Evolutionary conservation across 129 eudicot genomes (phyloP).

Genomic region (Mikania micrantha): DNA sequence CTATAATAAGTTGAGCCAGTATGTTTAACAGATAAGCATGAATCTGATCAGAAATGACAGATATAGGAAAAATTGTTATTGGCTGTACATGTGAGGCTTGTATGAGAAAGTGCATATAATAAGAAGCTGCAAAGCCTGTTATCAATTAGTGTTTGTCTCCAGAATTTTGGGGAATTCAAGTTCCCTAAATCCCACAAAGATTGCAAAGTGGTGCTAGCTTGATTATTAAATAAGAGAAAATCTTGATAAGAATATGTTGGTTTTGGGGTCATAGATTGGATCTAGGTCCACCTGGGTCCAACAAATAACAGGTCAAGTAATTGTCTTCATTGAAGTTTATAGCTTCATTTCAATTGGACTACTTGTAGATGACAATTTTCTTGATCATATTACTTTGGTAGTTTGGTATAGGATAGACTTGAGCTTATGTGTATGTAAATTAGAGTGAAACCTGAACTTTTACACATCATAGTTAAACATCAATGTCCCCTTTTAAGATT

Average conservation of each 20-base stretch:
- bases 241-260: conserved; percentile 28
- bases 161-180: conserved; percentile 10
- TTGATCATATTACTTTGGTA: not conserved
- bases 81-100: conserved; percentile 9
- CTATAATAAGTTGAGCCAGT: conserved; percentile 3
- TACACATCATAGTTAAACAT: not conserved
- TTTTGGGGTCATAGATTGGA: conserved; percentile 17
- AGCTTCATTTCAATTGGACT: not conserved
- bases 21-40: not conserved
- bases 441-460: not conserved
- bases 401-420: not conserved
- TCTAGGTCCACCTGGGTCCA: conserved; percentile 4
- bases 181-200: conserved; percentile 16
- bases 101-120: conserved; percentile 13
- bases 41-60: conserved; percentile 1
- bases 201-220: not conserved
- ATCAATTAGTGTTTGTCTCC: conserved; percentile 8
- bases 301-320: not conserved
- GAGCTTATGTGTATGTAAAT: not conserved
- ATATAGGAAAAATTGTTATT: conserved; percentile 1
- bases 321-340: not conserved
- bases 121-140: conserved; percentile 12
- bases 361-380: not conserved
- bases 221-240: not conserved
- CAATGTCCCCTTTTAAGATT: not conserved